These are phyloP conservation scores for Schwanniomyces pseudopolymorphus DNA, from an alignment of 805 yeast species.

Conservation along the genomic window DNA sequence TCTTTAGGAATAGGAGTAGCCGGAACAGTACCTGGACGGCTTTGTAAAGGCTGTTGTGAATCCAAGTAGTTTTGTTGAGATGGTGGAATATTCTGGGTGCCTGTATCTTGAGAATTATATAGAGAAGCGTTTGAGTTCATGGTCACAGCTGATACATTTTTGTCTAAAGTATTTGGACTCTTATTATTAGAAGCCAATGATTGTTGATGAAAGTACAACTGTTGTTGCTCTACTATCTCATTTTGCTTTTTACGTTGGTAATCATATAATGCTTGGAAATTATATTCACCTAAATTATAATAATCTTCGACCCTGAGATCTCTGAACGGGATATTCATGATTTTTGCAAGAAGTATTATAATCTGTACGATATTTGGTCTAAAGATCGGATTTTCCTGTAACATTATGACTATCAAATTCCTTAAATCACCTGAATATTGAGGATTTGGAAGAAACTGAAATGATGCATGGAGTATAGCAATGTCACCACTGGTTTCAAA, in stretches of 20 bases:
- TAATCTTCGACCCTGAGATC: constrained; percentile 38
- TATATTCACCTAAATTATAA: constrained; percentile 53
- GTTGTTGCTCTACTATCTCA: constrained; percentile 35
- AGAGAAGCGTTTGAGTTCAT: constrained; percentile 13
- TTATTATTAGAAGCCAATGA: constrained; percentile 4
- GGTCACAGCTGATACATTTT: constrained; percentile 2
- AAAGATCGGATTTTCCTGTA: constrained; percentile 76
- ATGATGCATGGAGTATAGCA: constrained; percentile 83
- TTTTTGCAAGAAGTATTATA: constrained; percentile 58
- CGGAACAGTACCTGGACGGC: background rate
- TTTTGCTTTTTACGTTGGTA: constrained; percentile 44
- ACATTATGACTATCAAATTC: constrained; percentile 72
- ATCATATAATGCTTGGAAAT: constrained; percentile 54
- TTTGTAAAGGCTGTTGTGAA: background rate
- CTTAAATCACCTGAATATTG: constrained; percentile 68
- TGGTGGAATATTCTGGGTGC: background rate
- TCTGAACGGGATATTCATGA: constrained; percentile 36
- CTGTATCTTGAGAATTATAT: constrained; percentile 9
- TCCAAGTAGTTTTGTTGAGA: constrained; percentile 10
- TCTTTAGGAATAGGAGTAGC: background rate
- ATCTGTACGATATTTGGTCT: constrained; percentile 91
- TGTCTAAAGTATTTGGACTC: constrained; percentile 7
- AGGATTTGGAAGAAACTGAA: constrained; percentile 72
- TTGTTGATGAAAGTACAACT: constrained; percentile 42
- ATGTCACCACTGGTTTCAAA: constrained; percentile 86